phyloP scores from a whole-genome alignment of 805 yeast genomes.

The Nakazawaea wickerhamii region DNA sequence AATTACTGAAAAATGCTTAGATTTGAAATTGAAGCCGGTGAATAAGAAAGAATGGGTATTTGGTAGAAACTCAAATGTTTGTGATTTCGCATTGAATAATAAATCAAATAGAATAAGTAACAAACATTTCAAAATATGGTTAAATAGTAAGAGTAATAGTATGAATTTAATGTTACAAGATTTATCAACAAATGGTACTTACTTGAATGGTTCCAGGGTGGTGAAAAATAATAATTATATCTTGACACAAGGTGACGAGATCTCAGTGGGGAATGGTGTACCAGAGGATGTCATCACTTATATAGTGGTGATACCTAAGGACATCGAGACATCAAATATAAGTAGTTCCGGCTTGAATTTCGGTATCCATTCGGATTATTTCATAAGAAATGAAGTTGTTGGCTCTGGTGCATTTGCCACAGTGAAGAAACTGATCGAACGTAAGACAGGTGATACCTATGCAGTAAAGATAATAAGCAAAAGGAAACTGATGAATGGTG shows the following conservation, averaged over 20 bases:
- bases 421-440: constrained; percentile 84
- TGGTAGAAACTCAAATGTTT: constrained; percentile 60
- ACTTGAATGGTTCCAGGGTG: constrained; percentile 66
- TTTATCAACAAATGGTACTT: constrained; percentile 88
- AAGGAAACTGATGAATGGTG: constrained; percentile 69
- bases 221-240: constrained; percentile 77
- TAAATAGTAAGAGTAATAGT: constrained; percentile 42
- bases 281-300: constrained; percentile 57
- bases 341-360: constrained; percentile 20
- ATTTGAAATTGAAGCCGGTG: constrained; percentile 21
- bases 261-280: constrained; percentile 84
- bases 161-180: constrained; percentile 62
- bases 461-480: constrained; percentile 90
- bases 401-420: constrained; percentile 99
- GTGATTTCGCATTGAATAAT: constrained; percentile 58
- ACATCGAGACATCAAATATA: constrained; percentile 30
- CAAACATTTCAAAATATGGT: constrained; percentile 64
- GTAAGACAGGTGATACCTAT: constrained; percentile 76
- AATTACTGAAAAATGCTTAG: constrained; percentile 23
- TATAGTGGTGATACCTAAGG: constrained; percentile 42
- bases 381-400: constrained; percentile 75
- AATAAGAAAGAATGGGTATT: constrained; percentile 33
- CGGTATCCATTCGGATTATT: constrained; percentile 45
- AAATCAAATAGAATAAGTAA: constrained; percentile 67
- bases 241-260: constrained; percentile 88